Conservation (phyloP, 495 filamentous ascomycete genomes). For the Talaromyces proteolyticus region DNA sequence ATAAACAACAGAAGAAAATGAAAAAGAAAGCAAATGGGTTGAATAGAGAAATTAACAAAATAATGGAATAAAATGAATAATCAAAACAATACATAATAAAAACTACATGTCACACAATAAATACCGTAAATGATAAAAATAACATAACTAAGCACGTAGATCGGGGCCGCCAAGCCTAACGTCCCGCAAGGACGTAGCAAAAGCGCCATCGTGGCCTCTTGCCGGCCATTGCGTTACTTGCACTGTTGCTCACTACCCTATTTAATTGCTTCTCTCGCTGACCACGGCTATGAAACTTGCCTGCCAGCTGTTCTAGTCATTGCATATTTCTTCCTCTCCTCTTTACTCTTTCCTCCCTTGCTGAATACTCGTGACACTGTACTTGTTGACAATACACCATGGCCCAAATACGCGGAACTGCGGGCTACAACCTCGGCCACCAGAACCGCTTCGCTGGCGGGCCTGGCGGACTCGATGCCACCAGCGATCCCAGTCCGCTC, state of each 20-base stretch:
- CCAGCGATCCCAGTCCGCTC: constrained; percentile 77
- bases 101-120: neutral
- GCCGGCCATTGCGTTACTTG: neutral
- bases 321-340: neutral
- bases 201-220: constrained; percentile 9
- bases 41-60: no score
- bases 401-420: constrained; percentile 95
- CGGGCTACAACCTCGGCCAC: constrained; percentile 87
- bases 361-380: neutral
- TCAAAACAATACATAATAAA: neutral
- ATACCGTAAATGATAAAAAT: neutral
- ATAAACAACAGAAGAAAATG: no score
- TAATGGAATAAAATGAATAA: neutral
- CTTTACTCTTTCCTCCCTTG: neutral
- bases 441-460: constrained; percentile 64
- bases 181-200: no score
- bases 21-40: no score
- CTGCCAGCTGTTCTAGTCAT: no score
- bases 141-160: no score
- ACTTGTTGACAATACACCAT: constrained; percentile 41
- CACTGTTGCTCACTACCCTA: neutral
- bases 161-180: no score
- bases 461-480: constrained; percentile 52
- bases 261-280: no score
- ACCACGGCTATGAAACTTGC: no score